Evolutionary conservation across 306 rosid genomes (phyloP), one percentile per base, ranked within the genome.

Genomic region (Styphnolobium japonicum): DNA sequence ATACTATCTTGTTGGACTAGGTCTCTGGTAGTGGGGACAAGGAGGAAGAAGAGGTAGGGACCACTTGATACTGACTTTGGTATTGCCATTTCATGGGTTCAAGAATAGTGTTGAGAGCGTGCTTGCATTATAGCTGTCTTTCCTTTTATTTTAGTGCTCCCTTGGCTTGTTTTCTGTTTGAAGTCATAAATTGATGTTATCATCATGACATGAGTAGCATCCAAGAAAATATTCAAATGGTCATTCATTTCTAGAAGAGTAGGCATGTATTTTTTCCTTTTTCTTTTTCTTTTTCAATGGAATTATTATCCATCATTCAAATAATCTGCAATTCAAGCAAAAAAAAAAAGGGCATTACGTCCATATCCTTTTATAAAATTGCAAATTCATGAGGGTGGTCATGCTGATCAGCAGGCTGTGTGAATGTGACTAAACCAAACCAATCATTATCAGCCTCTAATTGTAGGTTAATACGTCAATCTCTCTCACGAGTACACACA

Each of bases 61-160:
- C 85, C 77, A 58, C 43, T 52, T 64, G 37, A 76, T 14, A 23
- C 46, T n/a, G 58, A 40, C 75, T 65, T 81, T 21, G 55, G 34
- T 22, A 29, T 46, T 58, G 34, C 77, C 25, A 42, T 39, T 53
- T 37, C 8, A 66, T 10, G 43, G 75, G 68, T 40, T 34, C 22
- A 45, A 25, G 66, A 79, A 55, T 37, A 18, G 25, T 55, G 67
- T 33, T 49, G 23, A 62, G 8, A 14, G n/a, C 7, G 14, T 76
- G 73, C 62, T 46, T 61, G 5, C 66, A 48, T 42, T 25, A 27
- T 82, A 6, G 70, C 58, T 36, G 43, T 68, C 67, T 68, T 29
- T 29, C 58, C 23, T 60, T 40, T 57, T 39, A 67, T 9, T 40
- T 29, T 58, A 27, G 27, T 68, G 69, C 37, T 46, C 21, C 33